Conservation (phyloP, 2,329 filamentous ascomycete species). For the Cladosporium cucumerinum region DNA sequence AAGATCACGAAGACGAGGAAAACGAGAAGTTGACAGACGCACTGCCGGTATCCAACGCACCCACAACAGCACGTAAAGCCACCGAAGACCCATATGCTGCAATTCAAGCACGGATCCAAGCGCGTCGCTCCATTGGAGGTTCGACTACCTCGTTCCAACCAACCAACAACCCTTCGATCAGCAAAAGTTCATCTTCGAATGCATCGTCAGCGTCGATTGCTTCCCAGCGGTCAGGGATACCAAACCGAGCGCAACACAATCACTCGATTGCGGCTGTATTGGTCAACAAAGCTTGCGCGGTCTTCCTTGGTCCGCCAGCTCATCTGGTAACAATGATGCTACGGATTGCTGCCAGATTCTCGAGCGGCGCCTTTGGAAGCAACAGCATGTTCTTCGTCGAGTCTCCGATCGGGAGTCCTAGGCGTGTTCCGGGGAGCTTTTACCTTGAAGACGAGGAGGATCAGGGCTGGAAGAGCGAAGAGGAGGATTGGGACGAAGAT, state of each 20-base stretch:
- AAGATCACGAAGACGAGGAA: not conserved
- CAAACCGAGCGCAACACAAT: conserved; percentile 19
- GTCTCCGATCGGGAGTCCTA: conserved; percentile 35
- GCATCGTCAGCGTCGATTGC: conserved; percentile 22
- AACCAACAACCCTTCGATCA: conserved; percentile 35
- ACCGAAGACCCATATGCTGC: conserved; percentile 31
- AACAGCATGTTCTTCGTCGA: conserved; percentile 25
- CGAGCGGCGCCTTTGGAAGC: conserved; percentile 42
- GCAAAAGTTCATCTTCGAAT: conserved; percentile 38
- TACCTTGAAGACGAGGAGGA: conserved; percentile 48
- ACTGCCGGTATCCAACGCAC: not conserved
- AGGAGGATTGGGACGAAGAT: conserved; percentile 38
- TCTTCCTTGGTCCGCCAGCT: conserved; percentile 76
- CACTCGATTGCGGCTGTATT: conserved; percentile 46
- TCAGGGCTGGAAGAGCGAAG: conserved; percentile 39
- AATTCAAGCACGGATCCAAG: conserved; percentile 35
- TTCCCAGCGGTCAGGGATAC: conserved; percentile 16
- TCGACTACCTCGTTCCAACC: conserved; percentile 33
- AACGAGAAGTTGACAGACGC: not conserved
- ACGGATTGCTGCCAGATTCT: conserved; percentile 73
- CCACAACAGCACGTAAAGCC: not conserved
- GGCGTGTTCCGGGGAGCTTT: conserved; percentile 62
- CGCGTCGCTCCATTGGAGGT: conserved; percentile 33
- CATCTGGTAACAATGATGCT: conserved; percentile 77
- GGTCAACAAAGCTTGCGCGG: conserved; percentile 71